Evolutionary conservation across 2,329 filamentous ascomycete species (phyloP).

Genomic region (Colletotrichum cereale): DNA sequence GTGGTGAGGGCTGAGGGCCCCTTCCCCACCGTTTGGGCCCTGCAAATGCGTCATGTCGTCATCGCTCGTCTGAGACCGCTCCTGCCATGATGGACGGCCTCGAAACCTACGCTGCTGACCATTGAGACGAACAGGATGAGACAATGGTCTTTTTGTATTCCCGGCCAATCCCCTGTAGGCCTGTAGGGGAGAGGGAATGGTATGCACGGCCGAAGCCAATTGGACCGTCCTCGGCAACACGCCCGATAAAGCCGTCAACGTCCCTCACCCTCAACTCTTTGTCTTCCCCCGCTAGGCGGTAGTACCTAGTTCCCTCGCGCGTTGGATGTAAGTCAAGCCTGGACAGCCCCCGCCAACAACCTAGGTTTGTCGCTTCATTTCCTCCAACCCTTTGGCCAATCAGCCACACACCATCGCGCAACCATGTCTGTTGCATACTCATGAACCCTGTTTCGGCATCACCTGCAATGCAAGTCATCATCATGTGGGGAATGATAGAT

Average conservation of each 20-base stretch:
- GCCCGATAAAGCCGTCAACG: background rate
- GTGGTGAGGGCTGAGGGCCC: constrained; percentile 23
- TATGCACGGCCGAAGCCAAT: constrained; percentile 19
- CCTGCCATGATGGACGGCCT: background rate
- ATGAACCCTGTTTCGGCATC: background rate
- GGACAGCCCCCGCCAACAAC: background rate
- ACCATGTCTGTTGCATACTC: background rate
- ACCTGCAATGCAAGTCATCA: background rate
- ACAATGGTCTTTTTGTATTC: background rate
- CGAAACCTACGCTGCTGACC: constrained; percentile 6
- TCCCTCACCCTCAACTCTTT: background rate
- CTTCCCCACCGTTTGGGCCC: constrained; percentile 15
- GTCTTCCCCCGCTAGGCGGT: background rate
- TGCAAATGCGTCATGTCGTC: constrained; percentile 36
- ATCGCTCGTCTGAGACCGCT: constrained; percentile 13
- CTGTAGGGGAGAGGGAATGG: background rate
- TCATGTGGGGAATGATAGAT: background rate
- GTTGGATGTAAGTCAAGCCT: background rate
- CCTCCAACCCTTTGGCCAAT: background rate
- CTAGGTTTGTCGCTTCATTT: background rate
- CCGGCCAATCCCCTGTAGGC: background rate
- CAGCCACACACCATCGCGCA: background rate
- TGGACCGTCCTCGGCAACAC: constrained; percentile 11
- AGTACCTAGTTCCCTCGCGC: background rate
- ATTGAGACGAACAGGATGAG: constrained; percentile 10